phyloP scores from a whole-genome alignment of 352 stramenopile species.

The Phytopythium delawarense region DNA sequence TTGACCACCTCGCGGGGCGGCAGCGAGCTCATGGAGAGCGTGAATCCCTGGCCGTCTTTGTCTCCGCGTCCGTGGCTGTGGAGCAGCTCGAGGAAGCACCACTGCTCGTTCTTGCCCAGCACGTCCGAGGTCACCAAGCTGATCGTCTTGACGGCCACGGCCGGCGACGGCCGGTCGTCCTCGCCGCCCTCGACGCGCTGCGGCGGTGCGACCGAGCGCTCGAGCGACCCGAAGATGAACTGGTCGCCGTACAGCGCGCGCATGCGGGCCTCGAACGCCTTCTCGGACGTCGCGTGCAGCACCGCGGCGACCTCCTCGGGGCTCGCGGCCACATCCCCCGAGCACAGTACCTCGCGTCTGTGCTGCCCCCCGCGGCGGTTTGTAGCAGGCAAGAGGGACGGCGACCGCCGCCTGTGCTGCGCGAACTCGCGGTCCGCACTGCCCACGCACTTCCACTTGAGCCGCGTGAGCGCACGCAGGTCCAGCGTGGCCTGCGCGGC shows the following conservation, averaged over 20 bases:
- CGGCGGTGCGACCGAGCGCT: not conserved
- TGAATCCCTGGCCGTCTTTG: slow-evolving; percentile 18
- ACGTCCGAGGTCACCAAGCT: slow-evolving; percentile 9
- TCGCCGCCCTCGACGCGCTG: not conserved
- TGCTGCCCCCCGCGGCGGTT: not conserved
- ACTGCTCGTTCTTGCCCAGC: slow-evolving; percentile 24
- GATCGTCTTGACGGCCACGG: slow-evolving; percentile 4
- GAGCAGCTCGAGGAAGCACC: slow-evolving; percentile 27
- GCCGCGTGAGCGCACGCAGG: not conserved
- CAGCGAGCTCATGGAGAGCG: slow-evolving; percentile 26
- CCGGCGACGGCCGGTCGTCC: not conserved
- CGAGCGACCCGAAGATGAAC: slow-evolving; percentile 28
- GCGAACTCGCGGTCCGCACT: not conserved
- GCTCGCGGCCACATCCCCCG: slow-evolving; percentile 19
- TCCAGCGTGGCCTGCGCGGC: not conserved
- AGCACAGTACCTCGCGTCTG: slow-evolving; percentile 21
- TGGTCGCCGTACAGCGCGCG: slow-evolving; percentile 25
- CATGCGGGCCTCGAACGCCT: slow-evolving; percentile 23
- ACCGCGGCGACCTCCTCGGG: slow-evolving; percentile 28
- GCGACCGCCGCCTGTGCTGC: not conserved
- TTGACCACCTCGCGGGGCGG: slow-evolving; percentile 12
- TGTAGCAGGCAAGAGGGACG: not conserved
- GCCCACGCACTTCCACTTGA: slow-evolving; percentile 5
- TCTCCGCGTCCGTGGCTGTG: slow-evolving; percentile 5
- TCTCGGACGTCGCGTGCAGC: slow-evolving; percentile 13